A percentile compares a stretch with the other conserved stretches of the same genome.
Evolutionary conservation across 2,329 filamentous ascomycete genomes (phyloP).

Genomic region (Fusarium sp.): DNA sequence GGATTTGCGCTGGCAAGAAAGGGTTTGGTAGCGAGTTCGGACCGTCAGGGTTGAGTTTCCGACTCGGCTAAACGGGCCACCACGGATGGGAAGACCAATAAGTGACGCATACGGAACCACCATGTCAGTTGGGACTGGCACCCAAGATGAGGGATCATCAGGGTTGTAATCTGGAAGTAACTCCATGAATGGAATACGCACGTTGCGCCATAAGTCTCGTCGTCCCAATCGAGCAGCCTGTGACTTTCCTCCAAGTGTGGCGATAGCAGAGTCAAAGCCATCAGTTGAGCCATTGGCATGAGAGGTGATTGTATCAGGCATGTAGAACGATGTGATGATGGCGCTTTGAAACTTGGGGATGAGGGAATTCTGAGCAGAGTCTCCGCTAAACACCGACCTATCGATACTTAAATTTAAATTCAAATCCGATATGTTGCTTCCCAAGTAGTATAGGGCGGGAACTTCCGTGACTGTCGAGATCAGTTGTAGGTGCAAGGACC

Average conservation of each 20-base stretch:
- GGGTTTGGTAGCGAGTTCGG: slow-evolving; percentile 1
- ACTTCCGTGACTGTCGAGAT: not conserved
- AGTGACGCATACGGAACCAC: slow-evolving; percentile 1
- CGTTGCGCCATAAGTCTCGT: not conserved
- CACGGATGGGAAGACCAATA: not conserved
- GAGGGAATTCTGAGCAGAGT: accelerated
- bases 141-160: not conserved
- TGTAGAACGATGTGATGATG: not conserved
- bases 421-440: accelerated
- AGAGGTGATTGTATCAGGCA: not conserved
- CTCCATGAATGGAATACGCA: not conserved
- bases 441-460: not conserved
- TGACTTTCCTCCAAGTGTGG: not conserved
- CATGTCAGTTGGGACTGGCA: not conserved
- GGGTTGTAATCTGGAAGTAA: not conserved
- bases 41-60: slow-evolving; percentile 7
- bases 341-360: not conserved
- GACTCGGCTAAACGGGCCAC: not conserved
- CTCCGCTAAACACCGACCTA: accelerated
- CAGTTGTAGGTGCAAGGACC: not conserved
- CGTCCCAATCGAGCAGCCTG: not conserved
- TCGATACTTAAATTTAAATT: too few species aligned
- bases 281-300: not conserved
- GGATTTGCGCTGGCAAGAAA: not conserved
- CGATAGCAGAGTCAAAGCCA: accelerated